Conservation (phyloP, 2,329 filamentous ascomycete genomes). For the Microsporum audouinii region DNA sequence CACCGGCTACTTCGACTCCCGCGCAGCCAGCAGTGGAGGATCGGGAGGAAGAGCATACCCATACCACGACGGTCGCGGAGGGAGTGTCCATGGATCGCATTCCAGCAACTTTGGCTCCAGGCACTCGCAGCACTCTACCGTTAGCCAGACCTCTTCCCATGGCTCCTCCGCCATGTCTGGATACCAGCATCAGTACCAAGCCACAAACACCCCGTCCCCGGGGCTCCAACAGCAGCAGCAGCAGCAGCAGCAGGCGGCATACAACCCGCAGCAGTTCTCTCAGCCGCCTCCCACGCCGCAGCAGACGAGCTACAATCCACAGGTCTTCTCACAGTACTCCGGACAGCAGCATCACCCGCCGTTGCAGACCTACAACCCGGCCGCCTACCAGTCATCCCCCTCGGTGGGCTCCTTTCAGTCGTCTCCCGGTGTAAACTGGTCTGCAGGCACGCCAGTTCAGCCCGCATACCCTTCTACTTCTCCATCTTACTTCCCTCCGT, state of each 20-base stretch:
- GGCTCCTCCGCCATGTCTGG: slow-evolving; percentile 30
- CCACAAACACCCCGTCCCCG: slow-evolving; percentile 27
- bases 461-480: slow-evolving; percentile 23
- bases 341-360: slow-evolving; percentile 17
- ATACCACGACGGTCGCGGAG: slow-evolving; percentile 26
- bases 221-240: slow-evolving; percentile 14
- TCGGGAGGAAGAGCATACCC: slow-evolving; percentile 23
- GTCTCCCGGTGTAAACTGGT: slow-evolving; percentile 26
- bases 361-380: slow-evolving; percentile 40
- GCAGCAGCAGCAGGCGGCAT: slow-evolving; percentile 32
- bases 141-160: slow-evolving; percentile 34
- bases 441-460: slow-evolving; percentile 23
- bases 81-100: slow-evolving; percentile 24
- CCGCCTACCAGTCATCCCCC: slow-evolving; percentile 34
- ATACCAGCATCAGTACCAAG: slow-evolving; percentile 44
- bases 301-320: slow-evolving; percentile 57
- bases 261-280: slow-evolving; percentile 54
- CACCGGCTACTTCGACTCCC: slow-evolving; percentile 38
- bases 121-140: slow-evolving; percentile 28
- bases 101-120: slow-evolving; percentile 23
- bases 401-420: slow-evolving; percentile 21
- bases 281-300: slow-evolving; percentile 37
- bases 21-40: slow-evolving; percentile 16
- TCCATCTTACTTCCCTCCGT: slow-evolving; percentile 7
- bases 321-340: slow-evolving; percentile 40